Conservation (phyloP, 2,329 filamentous ascomycete genomes). For the Neoascochyta sp. region DNA sequence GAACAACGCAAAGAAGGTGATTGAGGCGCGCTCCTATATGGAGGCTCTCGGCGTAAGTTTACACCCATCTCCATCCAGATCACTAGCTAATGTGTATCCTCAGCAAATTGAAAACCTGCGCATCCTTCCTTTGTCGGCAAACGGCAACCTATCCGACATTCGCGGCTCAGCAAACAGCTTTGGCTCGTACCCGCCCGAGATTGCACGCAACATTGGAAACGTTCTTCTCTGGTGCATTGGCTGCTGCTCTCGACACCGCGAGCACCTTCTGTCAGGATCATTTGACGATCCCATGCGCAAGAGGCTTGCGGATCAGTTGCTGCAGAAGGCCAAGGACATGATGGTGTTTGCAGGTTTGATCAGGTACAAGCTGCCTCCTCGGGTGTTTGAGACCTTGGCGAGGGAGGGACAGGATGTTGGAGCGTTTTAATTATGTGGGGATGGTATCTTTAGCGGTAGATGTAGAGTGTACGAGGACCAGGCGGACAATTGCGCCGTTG, state of each 20-base stretch:
- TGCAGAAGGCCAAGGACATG: conserved; percentile 80
- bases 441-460: too few relatives aligned
- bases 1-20: conserved; percentile 57
- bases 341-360: conserved; percentile 93
- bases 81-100: conserved; percentile 8
- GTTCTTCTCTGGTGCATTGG: conserved; percentile 91
- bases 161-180: conserved; percentile 79
- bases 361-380: conserved; percentile 81
- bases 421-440: conserved; percentile 20
- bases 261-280: conserved; percentile 61
- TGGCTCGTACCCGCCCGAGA: conserved; percentile 69
- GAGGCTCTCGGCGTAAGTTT: conserved; percentile 61
- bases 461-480: too few relatives aligned
- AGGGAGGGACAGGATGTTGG: conserved; percentile 57
- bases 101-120: conserved; percentile 70
- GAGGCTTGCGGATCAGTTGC: conserved; percentile 61
- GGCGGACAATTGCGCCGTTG: too few relatives aligned
- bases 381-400: conserved; percentile 84
- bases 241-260: conserved; percentile 73
- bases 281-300: conserved; percentile 64
- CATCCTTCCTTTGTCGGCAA: conserved; percentile 74
- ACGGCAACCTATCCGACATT: conserved; percentile 72
- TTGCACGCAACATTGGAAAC: conserved; percentile 85
- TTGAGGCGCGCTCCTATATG: conserved; percentile 58
- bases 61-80: background rate